These are phyloP conservation scores for Echites panduratus DNA, from an alignment of 257 asterid genomes.

Conservation along the genomic window DNA sequence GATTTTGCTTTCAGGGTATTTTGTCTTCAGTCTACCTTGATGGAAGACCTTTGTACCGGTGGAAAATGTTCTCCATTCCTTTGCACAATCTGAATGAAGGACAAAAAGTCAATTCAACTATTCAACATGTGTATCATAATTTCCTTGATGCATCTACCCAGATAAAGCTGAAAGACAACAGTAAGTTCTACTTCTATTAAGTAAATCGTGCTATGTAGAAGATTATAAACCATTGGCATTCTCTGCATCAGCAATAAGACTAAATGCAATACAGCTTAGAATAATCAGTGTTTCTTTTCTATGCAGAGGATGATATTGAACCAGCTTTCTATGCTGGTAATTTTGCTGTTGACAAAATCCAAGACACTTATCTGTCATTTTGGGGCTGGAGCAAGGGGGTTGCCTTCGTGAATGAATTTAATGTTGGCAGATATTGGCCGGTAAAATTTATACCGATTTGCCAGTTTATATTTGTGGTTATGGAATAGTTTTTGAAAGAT, in stretches of 20 bases:
- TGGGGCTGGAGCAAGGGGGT: slow-evolving; percentile 90
- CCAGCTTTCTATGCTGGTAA: slow-evolving; percentile 73
- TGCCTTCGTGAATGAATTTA: slow-evolving; percentile 63
- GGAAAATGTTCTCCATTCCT: slow-evolving; percentile 76
- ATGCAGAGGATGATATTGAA: slow-evolving; percentile 39
- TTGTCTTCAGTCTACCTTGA: slow-evolving; percentile 71
- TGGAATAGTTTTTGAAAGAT: slow-evolving; percentile 4
- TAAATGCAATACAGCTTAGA: not conserved
- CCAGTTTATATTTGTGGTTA: not conserved
- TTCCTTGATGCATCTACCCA: slow-evolving; percentile 22
- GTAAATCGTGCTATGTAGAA: too few relatives aligned
- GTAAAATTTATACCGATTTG: slow-evolving; percentile 26
- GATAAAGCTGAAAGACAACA: slow-evolving; percentile 19
- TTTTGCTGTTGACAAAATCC: slow-evolving; percentile 43
- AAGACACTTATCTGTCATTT: slow-evolving; percentile 77
- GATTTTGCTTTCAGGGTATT: slow-evolving; percentile 64
- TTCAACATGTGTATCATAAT: slow-evolving; percentile 21
- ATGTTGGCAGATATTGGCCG: slow-evolving; percentile 93
- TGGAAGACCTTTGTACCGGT: slow-evolving; percentile 47
- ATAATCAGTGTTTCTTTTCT: slow-evolving; percentile 12
- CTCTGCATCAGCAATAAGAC: too few relatives aligned
- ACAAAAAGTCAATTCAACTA: slow-evolving; percentile 30
- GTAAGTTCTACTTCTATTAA: slow-evolving; percentile 32
- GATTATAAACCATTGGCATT: too few relatives aligned
- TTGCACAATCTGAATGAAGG: slow-evolving; percentile 52